Base-by-base conservation (phyloP, 2,329 filamentous ascomycete genomes). In the Leptoxyphium fumago region DNA sequence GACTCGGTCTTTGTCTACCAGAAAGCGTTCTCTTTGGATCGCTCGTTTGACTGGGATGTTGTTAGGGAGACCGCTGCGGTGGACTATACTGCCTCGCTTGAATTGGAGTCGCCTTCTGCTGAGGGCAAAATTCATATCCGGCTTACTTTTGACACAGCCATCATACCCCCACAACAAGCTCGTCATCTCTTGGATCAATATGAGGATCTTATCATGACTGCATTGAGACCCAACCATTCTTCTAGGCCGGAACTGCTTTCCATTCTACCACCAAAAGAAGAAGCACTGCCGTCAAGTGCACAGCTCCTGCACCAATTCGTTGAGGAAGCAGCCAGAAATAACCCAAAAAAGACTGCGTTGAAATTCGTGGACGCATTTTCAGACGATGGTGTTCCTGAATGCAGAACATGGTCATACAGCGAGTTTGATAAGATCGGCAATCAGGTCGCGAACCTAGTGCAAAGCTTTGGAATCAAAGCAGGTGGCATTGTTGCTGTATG, bases 1-100 rank as follows among this genome's bases (percentile, higher is more conserved):
- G 87, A 95, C 55, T 89, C 86, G 0, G 69, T 95, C 1, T 77
- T 95, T 46, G 82, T 85, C 0, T 89, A 87, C 55, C 88, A 94
- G 55, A 84, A 83, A 50, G 55, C 68, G 46, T 51, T 63, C 42
- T 14, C 50, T 43, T 44, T 13, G 14, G 30, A 44, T 46, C 30
- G 15, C 38, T 45, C 2, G 13, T 38, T 56, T 2, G 64, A 70
- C 0, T 93, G 84, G 81, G 65, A 66, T 6, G 50, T 83, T 0
- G 49, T 75, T 1, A 66, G 76, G 13, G 86, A 94, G 46, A 67
- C 75, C 42, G 80, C 82, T 5, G 75, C 71, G 1, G 76, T 84
- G 2, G 84, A 93, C 52, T 94, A 89, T 59, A 69, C 81, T 0
- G 64, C 93, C 1, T 94, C 89, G 0, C 65, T 95, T 15, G 88